Evolutionary conservation across 805 yeast genomes (phyloP), one percentile per base, ranked within the genome.

Genomic region (Lachancea cidri): DNA sequence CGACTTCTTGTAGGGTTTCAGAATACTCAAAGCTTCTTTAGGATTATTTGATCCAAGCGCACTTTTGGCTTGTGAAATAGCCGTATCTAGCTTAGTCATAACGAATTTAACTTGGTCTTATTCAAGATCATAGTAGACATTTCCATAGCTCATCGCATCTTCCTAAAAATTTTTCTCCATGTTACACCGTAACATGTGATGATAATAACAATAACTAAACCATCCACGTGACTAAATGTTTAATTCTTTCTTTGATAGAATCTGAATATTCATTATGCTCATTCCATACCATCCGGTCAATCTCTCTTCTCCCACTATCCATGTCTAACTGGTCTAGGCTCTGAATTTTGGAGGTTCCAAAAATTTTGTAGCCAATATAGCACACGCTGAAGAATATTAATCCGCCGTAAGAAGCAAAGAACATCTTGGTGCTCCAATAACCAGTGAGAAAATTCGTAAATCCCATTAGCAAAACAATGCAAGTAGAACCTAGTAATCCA

Each of bases 281-380:
- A 49, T 81, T 86, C 94, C 95, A 86, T 17, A 80, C 77, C 47
- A 76, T 76, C 36, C 87, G 68, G 61, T 87, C 96, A 64, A 81
- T 77, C 57, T 86, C 95, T 38, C 93, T 71, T 52, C 95, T 68
- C 2, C 95, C 95, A 0, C 86, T 74, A 59, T 87, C 95, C 57
- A 83, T 73, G 59, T 87, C 95, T 45, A 86, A 58, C 35, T 84
- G 81, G 50, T 83, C 89, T 35, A 85, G 64, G 37, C 85, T 72
- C 39, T 79, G 84, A 8, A 81, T 66, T 47, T 77, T 73, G 1
- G 89, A 79, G 7, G 86, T 77, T 44, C 78, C 73, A 13, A 79
- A 54, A 0, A 78, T 32, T 53, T 79, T 80, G 61, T 82, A 81
- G 1, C 77, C 74, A 22, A 69, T 14, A 51, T 74, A 83, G 29